phyloP scores from a whole-genome alignment of 148 eudicot genomes.

The Diospyros lotus region DNA sequence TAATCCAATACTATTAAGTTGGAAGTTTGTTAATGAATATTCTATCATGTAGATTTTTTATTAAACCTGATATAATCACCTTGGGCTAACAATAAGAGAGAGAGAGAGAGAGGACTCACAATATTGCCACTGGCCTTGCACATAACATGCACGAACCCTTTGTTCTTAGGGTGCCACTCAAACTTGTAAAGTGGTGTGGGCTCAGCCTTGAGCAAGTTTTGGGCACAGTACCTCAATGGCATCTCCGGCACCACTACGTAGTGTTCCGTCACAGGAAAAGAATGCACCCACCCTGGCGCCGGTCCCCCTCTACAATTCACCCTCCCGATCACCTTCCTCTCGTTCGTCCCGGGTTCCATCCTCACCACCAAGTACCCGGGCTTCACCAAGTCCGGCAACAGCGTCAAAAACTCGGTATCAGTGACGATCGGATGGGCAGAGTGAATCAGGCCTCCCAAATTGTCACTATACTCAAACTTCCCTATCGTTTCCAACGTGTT shows the following conservation, averaged over 20 bases:
- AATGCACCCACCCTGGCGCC: constrained; percentile 96
- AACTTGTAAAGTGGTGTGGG: constrained; percentile 93
- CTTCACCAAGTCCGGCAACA: constrained; percentile 77
- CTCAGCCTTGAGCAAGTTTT: constrained; percentile 72
- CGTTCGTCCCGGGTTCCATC: constrained; percentile 76
- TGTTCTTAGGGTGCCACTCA: constrained; percentile 87
- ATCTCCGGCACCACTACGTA: constrained; percentile 90
- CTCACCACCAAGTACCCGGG: constrained; percentile 84
- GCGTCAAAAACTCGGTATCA: constrained; percentile 54
- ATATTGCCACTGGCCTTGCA: constrained; percentile 76
- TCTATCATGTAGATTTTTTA: too few species aligned
- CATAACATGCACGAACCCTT: constrained; percentile 87
- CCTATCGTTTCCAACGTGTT: constrained; percentile 74
- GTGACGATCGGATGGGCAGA: constrained; percentile 96
- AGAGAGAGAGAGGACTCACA: constrained; percentile 41
- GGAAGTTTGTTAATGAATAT: too few species aligned
- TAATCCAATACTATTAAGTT: too few species aligned
- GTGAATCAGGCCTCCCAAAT: constrained; percentile 68
- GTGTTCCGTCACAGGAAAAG: constrained; percentile 88
- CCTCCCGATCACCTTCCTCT: constrained; percentile 77
- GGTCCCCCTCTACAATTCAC: constrained; percentile 78
- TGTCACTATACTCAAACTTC: constrained; percentile 66
- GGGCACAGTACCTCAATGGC: constrained; percentile 85
- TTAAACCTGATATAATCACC: too few species aligned
- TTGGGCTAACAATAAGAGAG: not conserved